Evolutionary conservation across 441 rosid species (phyloP).

Genomic region (Macaranga tanarius): DNA sequence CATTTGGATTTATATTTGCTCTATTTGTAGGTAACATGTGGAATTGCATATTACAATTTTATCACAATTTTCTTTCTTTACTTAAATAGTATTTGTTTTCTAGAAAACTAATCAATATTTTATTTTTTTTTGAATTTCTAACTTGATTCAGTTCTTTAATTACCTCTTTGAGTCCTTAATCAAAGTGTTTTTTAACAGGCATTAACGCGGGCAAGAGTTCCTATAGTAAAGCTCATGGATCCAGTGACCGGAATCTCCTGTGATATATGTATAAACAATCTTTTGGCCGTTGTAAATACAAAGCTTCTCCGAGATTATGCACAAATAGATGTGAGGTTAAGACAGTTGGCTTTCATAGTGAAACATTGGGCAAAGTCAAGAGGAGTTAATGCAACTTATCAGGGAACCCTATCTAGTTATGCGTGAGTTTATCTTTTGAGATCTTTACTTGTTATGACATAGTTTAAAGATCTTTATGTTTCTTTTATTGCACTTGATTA

Average conservation of each 20-base stretch:
- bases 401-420: slow-evolving; percentile 94
- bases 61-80: neutral
- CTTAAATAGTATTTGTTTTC: neutral
- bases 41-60: neutral
- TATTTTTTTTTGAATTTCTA: neutral
- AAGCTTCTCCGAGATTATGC: slow-evolving; percentile 89
- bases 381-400: slow-evolving; percentile 89
- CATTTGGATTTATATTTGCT: neutral
- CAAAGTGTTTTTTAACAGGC: slow-evolving; percentile 48
- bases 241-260: slow-evolving; percentile 87
- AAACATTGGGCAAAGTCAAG: slow-evolving; percentile 98
- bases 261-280: slow-evolving; percentile 91
- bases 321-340: slow-evolving; percentile 68
- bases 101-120: neutral
- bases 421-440: slow-evolving; percentile 62
- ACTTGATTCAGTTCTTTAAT: slow-evolving; percentile 8
- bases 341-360: slow-evolving; percentile 82
- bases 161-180: slow-evolving; percentile 17
- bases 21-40: neutral
- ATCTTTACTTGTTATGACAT: neutral
- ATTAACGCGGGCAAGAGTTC: slow-evolving; percentile 88
- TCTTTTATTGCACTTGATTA: neutral
- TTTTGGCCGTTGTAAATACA: slow-evolving; percentile 92
- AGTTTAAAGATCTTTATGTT: neutral
- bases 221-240: slow-evolving; percentile 96